phyloP scores from a whole-genome alignment of 208 protist genomes.

The Crithidia thermophila region DNA sequence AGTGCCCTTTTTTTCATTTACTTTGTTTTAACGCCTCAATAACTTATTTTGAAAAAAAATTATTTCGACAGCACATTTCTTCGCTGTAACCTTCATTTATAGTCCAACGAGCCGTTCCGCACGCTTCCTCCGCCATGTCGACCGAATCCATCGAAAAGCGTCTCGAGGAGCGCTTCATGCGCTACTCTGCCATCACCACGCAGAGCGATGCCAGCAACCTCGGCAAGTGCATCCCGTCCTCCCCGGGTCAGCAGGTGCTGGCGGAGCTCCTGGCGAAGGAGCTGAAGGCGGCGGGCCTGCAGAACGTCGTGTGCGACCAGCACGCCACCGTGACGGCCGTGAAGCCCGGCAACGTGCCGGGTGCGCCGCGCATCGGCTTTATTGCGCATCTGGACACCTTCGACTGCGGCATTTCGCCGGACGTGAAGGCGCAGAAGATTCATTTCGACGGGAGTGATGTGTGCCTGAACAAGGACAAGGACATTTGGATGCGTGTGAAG shows the following conservation, averaged over 20 bases:
- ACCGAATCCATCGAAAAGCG: constrained; percentile 44
- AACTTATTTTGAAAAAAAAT: too few relatives aligned
- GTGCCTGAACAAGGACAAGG: constrained; percentile 72
- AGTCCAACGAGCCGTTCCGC: too few relatives aligned
- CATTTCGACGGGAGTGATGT: constrained; percentile 75
- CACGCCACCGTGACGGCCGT: constrained; percentile 83
- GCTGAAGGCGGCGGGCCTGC: constrained; percentile 47
- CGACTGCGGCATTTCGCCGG: constrained; percentile 69
- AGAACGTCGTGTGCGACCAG: constrained; percentile 64
- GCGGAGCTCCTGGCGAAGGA: constrained; percentile 77
- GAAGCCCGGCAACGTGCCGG: constrained; percentile 55
- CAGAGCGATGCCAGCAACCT: constrained; percentile 67
- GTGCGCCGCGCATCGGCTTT: constrained; percentile 79
- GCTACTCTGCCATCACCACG: constrained; percentile 77
- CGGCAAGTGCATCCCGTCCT: constrained; percentile 68
- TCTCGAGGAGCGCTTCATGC: constrained; percentile 74
- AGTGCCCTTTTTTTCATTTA: too few relatives aligned
- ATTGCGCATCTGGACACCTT: constrained; percentile 88
- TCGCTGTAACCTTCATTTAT: too few relatives aligned
- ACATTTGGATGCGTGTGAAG: constrained; percentile 58
- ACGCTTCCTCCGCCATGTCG: too few relatives aligned
- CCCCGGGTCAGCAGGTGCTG: constrained; percentile 81
- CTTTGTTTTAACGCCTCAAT: too few relatives aligned
- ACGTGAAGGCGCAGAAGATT: constrained; percentile 74
- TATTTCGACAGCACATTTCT: too few relatives aligned